These are phyloP conservation scores for Picea glauca DNA, from an alignment of 75 land plant species.

Conservation along the genomic window DNA sequence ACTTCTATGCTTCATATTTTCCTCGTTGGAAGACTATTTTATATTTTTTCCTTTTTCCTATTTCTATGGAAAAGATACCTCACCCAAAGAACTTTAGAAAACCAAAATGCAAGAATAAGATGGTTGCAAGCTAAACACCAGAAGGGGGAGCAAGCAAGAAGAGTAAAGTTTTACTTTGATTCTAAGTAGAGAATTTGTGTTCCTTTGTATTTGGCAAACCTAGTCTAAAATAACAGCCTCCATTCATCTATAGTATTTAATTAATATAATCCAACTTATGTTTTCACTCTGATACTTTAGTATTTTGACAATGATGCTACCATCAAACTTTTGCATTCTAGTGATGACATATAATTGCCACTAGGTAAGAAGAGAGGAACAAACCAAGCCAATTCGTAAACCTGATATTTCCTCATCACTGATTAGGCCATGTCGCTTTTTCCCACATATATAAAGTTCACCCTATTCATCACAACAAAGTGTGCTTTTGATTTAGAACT, in stretches of 20 bases:
- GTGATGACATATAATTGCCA: background rate
- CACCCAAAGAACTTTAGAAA: background rate
- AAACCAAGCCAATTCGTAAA: slow-evolving; percentile 93
- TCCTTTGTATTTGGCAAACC: background rate
- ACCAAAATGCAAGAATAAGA: background rate
- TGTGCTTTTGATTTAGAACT: background rate
- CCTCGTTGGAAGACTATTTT: background rate
- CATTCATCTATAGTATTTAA: background rate
- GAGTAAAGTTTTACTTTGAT: background rate
- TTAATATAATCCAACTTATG: background rate
- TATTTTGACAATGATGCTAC: background rate
- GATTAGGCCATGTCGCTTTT: slow-evolving; percentile 69
- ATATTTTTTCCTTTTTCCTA: background rate
- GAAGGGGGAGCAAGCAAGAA: background rate
- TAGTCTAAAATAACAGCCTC: background rate
- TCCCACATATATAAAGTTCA: slow-evolving; percentile 85
- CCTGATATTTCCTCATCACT: slow-evolving; percentile 90
- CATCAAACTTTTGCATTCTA: background rate
- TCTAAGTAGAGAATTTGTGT: background rate
- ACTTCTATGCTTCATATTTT: background rate
- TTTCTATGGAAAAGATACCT: background rate
- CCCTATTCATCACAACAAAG: slow-evolving; percentile 48
- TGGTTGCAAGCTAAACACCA: background rate
- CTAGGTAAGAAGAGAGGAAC: background rate
- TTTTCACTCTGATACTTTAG: background rate